A percentile compares a stretch with the other conserved stretches of the same genome.
Evolutionary conservation across 305 asterid species (phyloP).

Genomic region (Fraxinus sp.): DNA sequence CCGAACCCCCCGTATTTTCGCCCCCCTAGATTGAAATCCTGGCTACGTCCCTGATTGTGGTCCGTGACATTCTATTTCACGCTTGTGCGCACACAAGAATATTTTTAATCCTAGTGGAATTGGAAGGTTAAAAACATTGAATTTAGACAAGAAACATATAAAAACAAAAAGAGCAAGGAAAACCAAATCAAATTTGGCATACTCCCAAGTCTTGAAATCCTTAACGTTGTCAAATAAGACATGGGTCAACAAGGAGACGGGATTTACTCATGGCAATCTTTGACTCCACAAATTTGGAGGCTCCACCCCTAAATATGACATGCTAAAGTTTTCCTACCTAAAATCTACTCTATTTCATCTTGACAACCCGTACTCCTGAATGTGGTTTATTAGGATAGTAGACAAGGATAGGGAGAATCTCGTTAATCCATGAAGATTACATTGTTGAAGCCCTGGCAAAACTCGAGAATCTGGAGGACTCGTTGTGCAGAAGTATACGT

Average conservation of each 20-base stretch:
- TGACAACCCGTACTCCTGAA: background rate
- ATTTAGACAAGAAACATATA: background rate
- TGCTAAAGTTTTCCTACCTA: background rate
- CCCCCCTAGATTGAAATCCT: no score
- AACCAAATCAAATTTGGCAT: background rate
- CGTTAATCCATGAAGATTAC: constrained; percentile 29
- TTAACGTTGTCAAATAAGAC: background rate
- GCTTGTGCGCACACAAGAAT: background rate
- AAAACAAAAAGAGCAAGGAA: background rate
- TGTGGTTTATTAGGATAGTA: background rate
- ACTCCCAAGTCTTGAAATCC: constrained; percentile 1
- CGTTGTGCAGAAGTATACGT: constrained; percentile 49
- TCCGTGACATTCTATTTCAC: background rate
- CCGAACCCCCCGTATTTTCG: no score
- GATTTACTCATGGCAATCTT: background rate
- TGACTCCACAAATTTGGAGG: background rate
- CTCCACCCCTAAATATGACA: background rate
- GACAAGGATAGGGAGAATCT: background rate
- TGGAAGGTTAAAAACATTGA: background rate
- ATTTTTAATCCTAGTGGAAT: background rate
- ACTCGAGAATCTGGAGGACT: constrained; percentile 66
- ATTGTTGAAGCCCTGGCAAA: constrained; percentile 77
- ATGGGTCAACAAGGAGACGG: background rate
- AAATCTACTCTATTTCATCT: background rate
- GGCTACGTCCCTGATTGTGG: background rate